These are phyloP conservation scores for Tillandsia fasciculata DNA, from an alignment of 176 grass and related monocot genomes.

Conservation along the genomic window DNA sequence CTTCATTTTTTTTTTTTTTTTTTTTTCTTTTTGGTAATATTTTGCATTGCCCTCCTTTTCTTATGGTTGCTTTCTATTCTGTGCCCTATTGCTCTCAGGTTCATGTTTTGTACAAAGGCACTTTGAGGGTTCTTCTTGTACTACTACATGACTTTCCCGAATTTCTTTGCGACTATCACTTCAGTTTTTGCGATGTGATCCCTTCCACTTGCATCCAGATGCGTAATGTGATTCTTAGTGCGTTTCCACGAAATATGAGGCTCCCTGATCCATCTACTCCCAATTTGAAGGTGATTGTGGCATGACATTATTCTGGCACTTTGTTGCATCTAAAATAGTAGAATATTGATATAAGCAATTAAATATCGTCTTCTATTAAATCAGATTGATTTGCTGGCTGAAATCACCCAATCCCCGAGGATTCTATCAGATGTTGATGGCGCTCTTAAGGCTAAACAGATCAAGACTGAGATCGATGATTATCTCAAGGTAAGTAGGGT, in stretches of 20 bases:
- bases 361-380: conserved; percentile 17
- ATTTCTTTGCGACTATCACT: conserved; percentile 96
- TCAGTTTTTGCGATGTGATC: conserved; percentile 97
- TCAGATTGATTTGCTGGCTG: conserved; percentile 93
- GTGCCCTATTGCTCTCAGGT: conserved; percentile 40
- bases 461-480: conserved; percentile 81
- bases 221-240: conserved; percentile 97
- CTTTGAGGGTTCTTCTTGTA: conserved; percentile 80
- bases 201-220: conserved; percentile 93
- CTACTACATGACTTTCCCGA: conserved; percentile 96
- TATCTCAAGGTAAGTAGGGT: conserved; percentile 69
- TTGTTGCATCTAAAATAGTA: background rate
- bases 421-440: conserved; percentile 89
- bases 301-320: conserved; percentile 6
- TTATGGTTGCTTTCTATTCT: conserved; percentile 6
- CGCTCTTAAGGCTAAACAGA: conserved; percentile 75
- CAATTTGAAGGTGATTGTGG: conserved; percentile 71
- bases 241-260: conserved; percentile 94
- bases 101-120: conserved; percentile 81
- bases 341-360: background rate
- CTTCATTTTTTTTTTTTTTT: background rate
- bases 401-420: conserved; percentile 66
- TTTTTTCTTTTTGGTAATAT: conserved; percentile 3
- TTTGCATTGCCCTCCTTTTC: conserved; percentile 1
- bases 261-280: conserved; percentile 96